Conservation (phyloP, 805 yeast genomes). For the Maudiozyma barnettii region DNA sequence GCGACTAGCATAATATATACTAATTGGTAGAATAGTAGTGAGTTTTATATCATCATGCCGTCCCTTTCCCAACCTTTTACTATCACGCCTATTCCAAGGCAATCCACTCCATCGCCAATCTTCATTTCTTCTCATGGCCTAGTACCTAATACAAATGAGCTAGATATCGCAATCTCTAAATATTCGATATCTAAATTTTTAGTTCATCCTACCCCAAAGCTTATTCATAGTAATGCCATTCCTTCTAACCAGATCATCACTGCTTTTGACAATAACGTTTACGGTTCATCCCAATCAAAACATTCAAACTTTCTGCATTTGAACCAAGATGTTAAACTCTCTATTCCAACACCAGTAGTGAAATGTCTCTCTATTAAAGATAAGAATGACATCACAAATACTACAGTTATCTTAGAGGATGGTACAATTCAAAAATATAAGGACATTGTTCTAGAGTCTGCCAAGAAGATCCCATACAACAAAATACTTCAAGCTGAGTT, state of each 20-base stretch:
- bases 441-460: background rate
- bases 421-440: slow-evolving; percentile 25
- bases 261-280: slow-evolving; percentile 19
- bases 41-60: slow-evolving; percentile 14
- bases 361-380: slow-evolving; percentile 4
- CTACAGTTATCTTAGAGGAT: slow-evolving; percentile 19
- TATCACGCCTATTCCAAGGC: slow-evolving; percentile 26
- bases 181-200: slow-evolving; percentile 28
- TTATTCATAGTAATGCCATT: slow-evolving; percentile 25
- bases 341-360: slow-evolving; percentile 4
- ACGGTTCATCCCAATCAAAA: slow-evolving; percentile 6
- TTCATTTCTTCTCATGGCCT: slow-evolving; percentile 7
- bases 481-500: slow-evolving; percentile 8
- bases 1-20: background rate
- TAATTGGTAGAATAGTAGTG: background rate
- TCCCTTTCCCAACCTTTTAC: slow-evolving; percentile 30
- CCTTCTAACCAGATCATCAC: slow-evolving; percentile 28
- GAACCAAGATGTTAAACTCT: slow-evolving; percentile 4
- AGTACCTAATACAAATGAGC: slow-evolving; percentile 17
- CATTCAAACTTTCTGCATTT: slow-evolving; percentile 5
- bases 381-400: slow-evolving; percentile 6
- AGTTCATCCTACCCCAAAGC: slow-evolving; percentile 30
- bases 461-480: slow-evolving; percentile 5
- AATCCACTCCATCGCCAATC: slow-evolving; percentile 7
- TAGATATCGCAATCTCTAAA: slow-evolving; percentile 29